These are phyloP conservation scores for Onygenales sp. DNA, from an alignment of 2,329 filamentous ascomycete genomes.

Conservation along the genomic window DNA sequence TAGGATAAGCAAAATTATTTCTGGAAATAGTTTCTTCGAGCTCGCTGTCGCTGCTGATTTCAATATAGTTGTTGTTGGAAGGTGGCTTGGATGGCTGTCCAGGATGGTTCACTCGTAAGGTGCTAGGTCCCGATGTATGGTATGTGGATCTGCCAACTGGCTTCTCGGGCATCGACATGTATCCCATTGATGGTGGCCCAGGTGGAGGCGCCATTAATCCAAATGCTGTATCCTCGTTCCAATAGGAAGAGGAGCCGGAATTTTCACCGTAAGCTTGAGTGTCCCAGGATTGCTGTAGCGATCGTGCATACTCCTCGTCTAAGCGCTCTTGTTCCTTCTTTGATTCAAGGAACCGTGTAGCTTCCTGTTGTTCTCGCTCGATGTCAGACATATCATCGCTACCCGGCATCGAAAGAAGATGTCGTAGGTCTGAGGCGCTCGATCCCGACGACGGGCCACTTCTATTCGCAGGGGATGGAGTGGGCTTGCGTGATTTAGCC, in stretches of 20 bases:
- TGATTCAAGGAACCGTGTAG: conserved; percentile 22
- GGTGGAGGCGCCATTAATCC: background rate
- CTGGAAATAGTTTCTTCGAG: conserved; percentile 1
- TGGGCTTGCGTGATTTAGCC: conserved; percentile 2
- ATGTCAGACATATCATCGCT: conserved; percentile 18
- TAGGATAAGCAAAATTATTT: background rate
- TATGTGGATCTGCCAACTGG: background rate
- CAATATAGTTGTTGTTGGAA: conserved; percentile 2
- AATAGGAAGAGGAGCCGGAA: background rate
- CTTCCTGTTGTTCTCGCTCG: conserved; percentile 21
- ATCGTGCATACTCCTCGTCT: conserved; percentile 31
- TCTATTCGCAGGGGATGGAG: background rate
- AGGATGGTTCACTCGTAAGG: background rate
- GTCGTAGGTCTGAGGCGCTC: conserved; percentile 9
- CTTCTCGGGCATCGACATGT: background rate
- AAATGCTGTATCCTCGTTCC: background rate
- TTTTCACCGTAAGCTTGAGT: conserved; percentile 4
- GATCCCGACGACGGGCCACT: background rate
- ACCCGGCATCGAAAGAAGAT: conserved; percentile 18
- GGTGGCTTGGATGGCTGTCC: background rate
- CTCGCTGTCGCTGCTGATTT: conserved; percentile 9
- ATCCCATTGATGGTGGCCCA: background rate
- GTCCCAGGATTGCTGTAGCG: conserved; percentile 23
- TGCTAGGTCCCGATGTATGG: background rate
- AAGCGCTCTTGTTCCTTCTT: conserved; percentile 25